phyloP scores from a whole-genome alignment of 1,139 yeast species.

The Barnettozyma hawaiiensis region DNA sequence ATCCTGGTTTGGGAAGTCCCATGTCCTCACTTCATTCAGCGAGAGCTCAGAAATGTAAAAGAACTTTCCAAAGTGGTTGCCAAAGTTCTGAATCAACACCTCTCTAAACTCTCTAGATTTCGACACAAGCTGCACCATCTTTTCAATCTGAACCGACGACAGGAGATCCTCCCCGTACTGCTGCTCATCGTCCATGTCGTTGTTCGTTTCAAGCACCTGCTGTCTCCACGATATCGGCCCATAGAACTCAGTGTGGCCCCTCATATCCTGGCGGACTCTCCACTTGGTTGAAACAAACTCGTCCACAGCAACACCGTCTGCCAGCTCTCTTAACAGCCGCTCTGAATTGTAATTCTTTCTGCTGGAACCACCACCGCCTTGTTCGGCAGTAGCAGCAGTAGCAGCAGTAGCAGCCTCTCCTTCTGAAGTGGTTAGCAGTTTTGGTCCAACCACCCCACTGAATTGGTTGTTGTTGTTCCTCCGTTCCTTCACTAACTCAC shows the following conservation, averaged over 20 bases:
- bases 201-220: slow-evolving; percentile 22
- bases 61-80: slow-evolving; percentile 16
- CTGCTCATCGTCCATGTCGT: slow-evolving; percentile 8
- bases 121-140: slow-evolving; percentile 10
- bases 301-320: slow-evolving; percentile 24
- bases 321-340: slow-evolving; percentile 9
- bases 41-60: slow-evolving; percentile 14
- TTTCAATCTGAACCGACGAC: not conserved
- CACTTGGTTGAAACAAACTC: slow-evolving; percentile 28
- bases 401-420: not conserved
- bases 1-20: slow-evolving; percentile 18
- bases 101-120: slow-evolving; percentile 6
- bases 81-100: slow-evolving; percentile 12
- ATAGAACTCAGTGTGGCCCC: slow-evolving; percentile 26
- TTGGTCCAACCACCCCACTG: not conserved
- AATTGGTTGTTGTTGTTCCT: not conserved
- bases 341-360: slow-evolving; percentile 7
- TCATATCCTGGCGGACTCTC: slow-evolving; percentile 24
- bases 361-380: not conserved
- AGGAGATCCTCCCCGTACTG: not conserved
- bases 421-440: not conserved
- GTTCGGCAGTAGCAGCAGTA: too few relatives aligned
- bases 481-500: slow-evolving; percentile 5
- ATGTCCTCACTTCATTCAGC: slow-evolving; percentile 14
- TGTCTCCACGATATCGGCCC: slow-evolving; percentile 29